Evolutionary conservation across 2,329 filamentous ascomycete species (phyloP), one percentile per base, ranked within the genome.

Genomic region (Aspergillus quadricinctus): DNA sequence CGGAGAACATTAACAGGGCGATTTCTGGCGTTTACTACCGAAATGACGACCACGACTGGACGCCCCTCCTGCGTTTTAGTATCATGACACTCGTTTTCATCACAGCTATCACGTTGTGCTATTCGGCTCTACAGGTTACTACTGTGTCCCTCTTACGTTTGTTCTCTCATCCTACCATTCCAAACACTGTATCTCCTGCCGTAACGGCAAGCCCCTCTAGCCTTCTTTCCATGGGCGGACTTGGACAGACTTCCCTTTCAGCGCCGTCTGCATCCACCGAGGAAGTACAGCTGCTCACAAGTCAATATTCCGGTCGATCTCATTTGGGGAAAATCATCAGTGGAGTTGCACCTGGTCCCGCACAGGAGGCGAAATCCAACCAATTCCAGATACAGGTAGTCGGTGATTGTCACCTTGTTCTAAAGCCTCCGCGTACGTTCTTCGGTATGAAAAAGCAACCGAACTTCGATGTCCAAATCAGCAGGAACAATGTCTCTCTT

Each of bases 301-400:
- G 53, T 31, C 58, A 64, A 43, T 52, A 51, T 23, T 52, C 64
- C 11, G 51, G 54, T 51, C 56, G 60, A 19, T 62, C 69, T n/a
- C 59, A 64, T 7, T 55, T 67, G 28, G 64, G 68, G 8, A 65
- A 68, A 23, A 56, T 69, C 9, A 62, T 66, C 23, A 61, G 61
- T 17, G 63, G 67, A 40, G 61, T 61, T 17, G 64, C 64, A 25
- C 63, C 64, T 35, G 59, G 61, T 28, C 53, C 60, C 11, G 61
- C 63, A 25, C 55, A 59, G 25, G 53, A 57, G 11, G 70, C 67
- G 21, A 68, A 72, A 17, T 68, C 70, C 3, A 72, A 75, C 41
- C 67, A 69, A 10, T 83, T 82, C 63, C 77, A 81, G 56, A 72
- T 83, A n/a, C 76, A 81, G 57, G 74, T 78, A n/a, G 75, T 82